Base-by-base conservation (phyloP, 2,329 filamentous ascomycete species). In the Teratosphaeria nubilosa region DNA sequence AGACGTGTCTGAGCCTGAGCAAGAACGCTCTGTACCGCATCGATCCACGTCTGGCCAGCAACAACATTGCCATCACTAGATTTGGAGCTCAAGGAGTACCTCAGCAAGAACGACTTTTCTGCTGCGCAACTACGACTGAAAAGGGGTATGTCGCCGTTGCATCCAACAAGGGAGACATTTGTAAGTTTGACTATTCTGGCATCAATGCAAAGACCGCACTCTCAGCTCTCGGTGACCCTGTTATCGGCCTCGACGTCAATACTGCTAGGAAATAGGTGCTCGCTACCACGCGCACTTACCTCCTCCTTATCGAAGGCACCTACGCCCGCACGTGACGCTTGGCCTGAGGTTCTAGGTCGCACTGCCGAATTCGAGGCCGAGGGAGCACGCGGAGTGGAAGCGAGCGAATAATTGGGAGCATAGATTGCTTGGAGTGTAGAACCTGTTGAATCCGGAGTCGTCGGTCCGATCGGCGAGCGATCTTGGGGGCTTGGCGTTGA, bases 121-220 rank as follows among this genome's bases (percentile, higher is more conserved):
- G 87, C 92, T 14, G 82, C n/a, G n/a, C 95, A 30, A 90, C 94
- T 5, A 97, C 94, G 0, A 99, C 94, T 0, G 91, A 95, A 69
- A 92, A 97, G 76, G 94, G 94, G 11, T 95, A 96, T 70, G 91
- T 99, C 63, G 94, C 94, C 4, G 91, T 99, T 7, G 92, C 94
- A 0, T 96, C 91, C 56, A 95, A 95, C 77, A 99, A 99, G 78
- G 94, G 94, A 66, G 94, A 99, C 66, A 91, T 99, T 62, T 90
- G 94, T 57, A 84, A 99, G 67, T 99, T 99, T 68, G 94, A 99
- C 72, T 88, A 91, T 20, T 83, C 99, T 1, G 94, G 94, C 14
- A 95, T 97, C 76, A 95, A 96, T 65, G 94, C 94, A 45, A 99
- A 99, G 81, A 97, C 94, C 0, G 89, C 95, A 63, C 91, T 99